Base-by-base conservation (phyloP, 305 asterid genomes). In the Fraxinus dipetala region DNA sequence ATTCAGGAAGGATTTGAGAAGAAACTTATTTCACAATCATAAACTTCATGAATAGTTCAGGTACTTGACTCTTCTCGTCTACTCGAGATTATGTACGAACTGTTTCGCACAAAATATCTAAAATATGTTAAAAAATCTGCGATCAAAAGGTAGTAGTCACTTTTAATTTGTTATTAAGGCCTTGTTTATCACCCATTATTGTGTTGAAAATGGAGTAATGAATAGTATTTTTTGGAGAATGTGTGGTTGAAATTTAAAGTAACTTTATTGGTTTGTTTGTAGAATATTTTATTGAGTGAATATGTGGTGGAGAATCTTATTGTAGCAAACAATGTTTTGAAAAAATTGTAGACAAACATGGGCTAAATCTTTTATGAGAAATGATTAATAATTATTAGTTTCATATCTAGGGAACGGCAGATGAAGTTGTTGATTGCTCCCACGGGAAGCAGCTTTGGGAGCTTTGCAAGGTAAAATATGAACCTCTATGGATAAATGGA, bases 401-500 rank as follows among this genome's bases (percentile, higher is more conserved):
- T 83, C n/a, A 13, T 74, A 18, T 79, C 35, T 81, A 96, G 99
- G 99, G 98, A 31, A 96, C 99, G 78, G 91, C 99, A 40, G 99
- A 96, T 86, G 98, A 96, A 84, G 98, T 96, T 43, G 99, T 96
- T 77, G 98, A 96, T 88, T 92, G 91, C 86, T 91, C 97, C 70
- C 99, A 96, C 7, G 99, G 99, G 72, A 93, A 93, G 90, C 97
- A 93, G 91, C 98, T 96, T 48, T 88, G 91, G 89, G 98, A 94
- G 89, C 98, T 91, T 78, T 93, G 96, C 91, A 93, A 92, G 85
- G 93, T 89, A 40, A 93, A 95, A 78, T 96, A 95, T 48, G 99
- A 96, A 30, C 98, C 98, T 43, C 22, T 93, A 54, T 95, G 99
- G 99, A 79, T 96, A 89, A 92, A 75, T 31, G 98, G 99, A 75